Evolutionary conservation across 192 early-diverging fungal species (phyloP).

Genomic region (Backusella circina): DNA sequence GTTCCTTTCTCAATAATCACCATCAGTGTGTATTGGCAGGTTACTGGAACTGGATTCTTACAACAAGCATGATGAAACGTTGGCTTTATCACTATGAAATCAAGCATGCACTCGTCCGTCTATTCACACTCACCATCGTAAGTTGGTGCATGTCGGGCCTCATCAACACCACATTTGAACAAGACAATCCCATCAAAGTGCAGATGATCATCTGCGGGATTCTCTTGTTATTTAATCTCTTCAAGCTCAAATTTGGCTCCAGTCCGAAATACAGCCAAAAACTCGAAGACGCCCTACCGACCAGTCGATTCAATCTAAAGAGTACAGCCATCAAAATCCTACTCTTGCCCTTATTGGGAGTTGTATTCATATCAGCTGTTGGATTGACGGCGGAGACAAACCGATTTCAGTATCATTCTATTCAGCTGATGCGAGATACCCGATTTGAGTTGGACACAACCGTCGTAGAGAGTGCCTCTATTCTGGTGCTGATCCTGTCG

Average conservation of each 20-base stretch:
- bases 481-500: conserved; percentile 48
- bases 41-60: conserved; percentile 54
- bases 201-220: conserved; percentile 50
- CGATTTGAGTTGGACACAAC: conserved; percentile 22
- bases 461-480: neutral
- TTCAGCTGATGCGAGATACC: conserved; percentile 22
- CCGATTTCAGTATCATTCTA: conserved; percentile 35
- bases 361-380: conserved; percentile 46
- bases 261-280: conserved; percentile 36
- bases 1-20: neutral
- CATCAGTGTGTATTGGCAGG: conserved; percentile 53
- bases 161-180: conserved; percentile 41
- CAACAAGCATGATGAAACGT: conserved; percentile 51
- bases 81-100: conserved; percentile 60
- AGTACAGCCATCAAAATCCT: conserved; percentile 34
- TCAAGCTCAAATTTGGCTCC: conserved; percentile 29
- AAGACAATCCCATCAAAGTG: conserved; percentile 46
- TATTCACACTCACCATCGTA: conserved; percentile 49
- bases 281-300: conserved; percentile 21
- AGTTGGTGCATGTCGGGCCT: conserved; percentile 51
- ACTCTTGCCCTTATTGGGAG: conserved; percentile 46
- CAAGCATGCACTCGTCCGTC: conserved; percentile 45
- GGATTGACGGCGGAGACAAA: conserved; percentile 40
- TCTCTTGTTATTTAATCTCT: conserved; percentile 37
- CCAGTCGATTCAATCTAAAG: conserved; percentile 30